Conservation (phyloP, 495 filamentous ascomycete genomes). For the Umbilicaria muhlenbergii region DNA sequence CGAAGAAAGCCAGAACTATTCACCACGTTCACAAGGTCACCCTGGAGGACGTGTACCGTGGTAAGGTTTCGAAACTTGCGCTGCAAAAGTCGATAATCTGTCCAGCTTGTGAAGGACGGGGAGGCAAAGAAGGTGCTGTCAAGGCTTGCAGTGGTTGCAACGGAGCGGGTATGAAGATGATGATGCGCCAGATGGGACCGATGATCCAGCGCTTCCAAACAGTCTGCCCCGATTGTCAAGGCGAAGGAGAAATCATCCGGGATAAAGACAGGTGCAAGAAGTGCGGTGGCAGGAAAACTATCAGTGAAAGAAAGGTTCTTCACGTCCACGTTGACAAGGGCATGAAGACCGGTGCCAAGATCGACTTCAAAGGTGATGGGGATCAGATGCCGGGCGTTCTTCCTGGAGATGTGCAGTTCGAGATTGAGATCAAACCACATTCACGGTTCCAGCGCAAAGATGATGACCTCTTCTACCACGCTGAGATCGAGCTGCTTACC, state of each 20-base stretch:
- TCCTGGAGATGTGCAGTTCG: slow-evolving; percentile 89
- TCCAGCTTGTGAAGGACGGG: slow-evolving; percentile 83
- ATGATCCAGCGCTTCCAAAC: slow-evolving; percentile 99
- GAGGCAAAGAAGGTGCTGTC: slow-evolving; percentile 93
- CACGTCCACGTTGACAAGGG: slow-evolving; percentile 96
- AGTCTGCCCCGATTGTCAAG: slow-evolving; percentile 93
- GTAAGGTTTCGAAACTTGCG: slow-evolving; percentile 93
- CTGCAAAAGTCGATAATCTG: slow-evolving; percentile 97
- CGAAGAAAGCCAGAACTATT: slow-evolving; percentile 89
- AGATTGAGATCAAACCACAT: slow-evolving; percentile 97
- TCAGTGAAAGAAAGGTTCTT: slow-evolving; percentile 92
- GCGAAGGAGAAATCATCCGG: slow-evolving; percentile 89
- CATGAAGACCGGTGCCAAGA: slow-evolving; percentile 83
- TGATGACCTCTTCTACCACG: slow-evolving; percentile 90
- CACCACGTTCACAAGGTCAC: slow-evolving; percentile 97
- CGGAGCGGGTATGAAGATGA: slow-evolving; percentile 94
- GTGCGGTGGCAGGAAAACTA: slow-evolving; percentile 92
- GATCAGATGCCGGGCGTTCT: slow-evolving; percentile 89
- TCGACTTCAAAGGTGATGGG: slow-evolving; percentile 91
- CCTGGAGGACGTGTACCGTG: slow-evolving; percentile 93
- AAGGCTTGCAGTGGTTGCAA: slow-evolving; percentile 82
- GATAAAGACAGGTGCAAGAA: slow-evolving; percentile 93
- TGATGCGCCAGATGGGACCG: slow-evolving; percentile 99
- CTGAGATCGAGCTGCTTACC: slow-evolving; percentile 91
- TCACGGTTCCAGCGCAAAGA: slow-evolving; percentile 87